phyloP scores from a whole-genome alignment of 129 eudicot genomes.

The Sambucus nigra region DNA sequence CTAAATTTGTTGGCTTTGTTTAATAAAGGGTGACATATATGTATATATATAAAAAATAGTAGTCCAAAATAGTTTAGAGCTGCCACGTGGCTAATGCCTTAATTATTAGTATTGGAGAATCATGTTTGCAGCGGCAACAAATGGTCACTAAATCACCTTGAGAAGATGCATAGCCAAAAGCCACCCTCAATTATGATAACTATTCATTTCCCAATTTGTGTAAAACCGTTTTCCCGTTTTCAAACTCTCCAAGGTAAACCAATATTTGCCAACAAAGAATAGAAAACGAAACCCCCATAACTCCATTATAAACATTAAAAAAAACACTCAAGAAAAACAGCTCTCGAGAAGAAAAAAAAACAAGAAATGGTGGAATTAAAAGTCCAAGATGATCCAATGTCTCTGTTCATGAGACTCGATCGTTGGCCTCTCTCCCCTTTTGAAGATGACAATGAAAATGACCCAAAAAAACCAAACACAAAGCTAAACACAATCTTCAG shows the following conservation, averaged over 20 bases:
- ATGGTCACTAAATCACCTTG: too few species aligned
- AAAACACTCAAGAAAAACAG: neutral
- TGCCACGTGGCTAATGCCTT: too few species aligned
- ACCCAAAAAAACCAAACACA: neutral
- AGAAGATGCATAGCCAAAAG: too few species aligned
- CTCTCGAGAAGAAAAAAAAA: neutral
- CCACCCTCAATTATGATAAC: too few species aligned
- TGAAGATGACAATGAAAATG: neutral
- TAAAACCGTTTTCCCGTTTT: slow-evolving; percentile 1
- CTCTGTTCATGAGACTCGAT: neutral
- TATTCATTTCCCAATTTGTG: too few species aligned
- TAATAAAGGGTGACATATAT: too few species aligned
- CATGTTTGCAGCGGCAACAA: too few species aligned
- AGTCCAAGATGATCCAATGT: neutral
- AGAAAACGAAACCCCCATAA: neutral
- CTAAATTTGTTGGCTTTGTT: too few species aligned
- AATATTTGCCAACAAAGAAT: neutral
- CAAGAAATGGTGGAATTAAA: neutral
- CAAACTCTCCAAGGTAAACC: neutral
- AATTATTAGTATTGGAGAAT: too few species aligned
- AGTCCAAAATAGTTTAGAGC: too few species aligned
- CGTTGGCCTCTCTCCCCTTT: neutral
- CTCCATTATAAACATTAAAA: neutral
- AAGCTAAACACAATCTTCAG: slow-evolving; percentile 11
- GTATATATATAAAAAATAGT: too few species aligned